Conservation (phyloP, 306 rosid genomes). For the Corylus americana region DNA sequence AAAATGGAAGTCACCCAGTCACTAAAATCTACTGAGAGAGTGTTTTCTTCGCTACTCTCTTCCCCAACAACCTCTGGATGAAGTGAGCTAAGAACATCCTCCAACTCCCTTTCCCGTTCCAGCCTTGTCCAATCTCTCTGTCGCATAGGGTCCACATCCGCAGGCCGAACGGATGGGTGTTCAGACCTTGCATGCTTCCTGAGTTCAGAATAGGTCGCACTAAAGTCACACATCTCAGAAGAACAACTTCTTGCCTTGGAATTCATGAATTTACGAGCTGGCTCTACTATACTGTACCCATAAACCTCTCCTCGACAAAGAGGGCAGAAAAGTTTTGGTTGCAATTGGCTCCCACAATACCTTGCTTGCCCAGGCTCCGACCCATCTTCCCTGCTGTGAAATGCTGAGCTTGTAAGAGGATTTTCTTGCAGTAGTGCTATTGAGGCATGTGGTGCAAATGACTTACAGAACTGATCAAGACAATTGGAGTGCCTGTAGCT, state of each 20-base stretch:
- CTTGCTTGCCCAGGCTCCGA: constrained; percentile 35
- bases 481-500: constrained; percentile 87
- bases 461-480: constrained; percentile 79
- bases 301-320: constrained; percentile 80
- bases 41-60: constrained; percentile 26
- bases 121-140: constrained; percentile 63
- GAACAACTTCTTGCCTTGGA: constrained; percentile 68
- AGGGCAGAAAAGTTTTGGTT: constrained; percentile 61
- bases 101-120: constrained; percentile 62
- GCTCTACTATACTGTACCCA: constrained; percentile 61
- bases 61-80: constrained; percentile 41
- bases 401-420: constrained; percentile 45
- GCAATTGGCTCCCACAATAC: constrained; percentile 37
- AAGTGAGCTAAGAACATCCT: constrained; percentile 62
- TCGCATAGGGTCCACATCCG: constrained; percentile 65
- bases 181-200: constrained; percentile 81
- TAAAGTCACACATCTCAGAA: constrained; percentile 64
- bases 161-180: constrained; percentile 73
- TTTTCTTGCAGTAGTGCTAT: constrained; percentile 51
- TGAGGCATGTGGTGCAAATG: constrained; percentile 50
- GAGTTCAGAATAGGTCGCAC: constrained; percentile 68
- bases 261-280: constrained; percentile 69
- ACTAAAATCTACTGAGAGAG: constrained; percentile 20
- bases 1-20: constrained; percentile 41
- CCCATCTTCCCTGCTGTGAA: constrained; percentile 42